These are phyloP conservation scores for Myriosclerotinia curreyana DNA, from an alignment of 2,329 filamentous ascomycete species.

Conservation along the genomic window DNA sequence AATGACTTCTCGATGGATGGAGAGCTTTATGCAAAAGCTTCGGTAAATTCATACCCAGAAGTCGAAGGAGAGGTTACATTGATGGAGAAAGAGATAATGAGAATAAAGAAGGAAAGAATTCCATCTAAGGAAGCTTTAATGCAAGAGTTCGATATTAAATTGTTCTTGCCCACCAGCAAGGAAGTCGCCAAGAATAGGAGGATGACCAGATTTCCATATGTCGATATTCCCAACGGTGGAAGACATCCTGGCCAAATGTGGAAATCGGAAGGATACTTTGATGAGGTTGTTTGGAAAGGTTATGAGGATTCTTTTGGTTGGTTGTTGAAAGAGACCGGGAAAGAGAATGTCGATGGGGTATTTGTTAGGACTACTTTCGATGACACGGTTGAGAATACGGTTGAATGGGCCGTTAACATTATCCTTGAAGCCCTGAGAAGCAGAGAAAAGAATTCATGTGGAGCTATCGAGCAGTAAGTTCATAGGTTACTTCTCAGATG, in stretches of 20 bases:
- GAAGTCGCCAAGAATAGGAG: slow-evolving; percentile 24
- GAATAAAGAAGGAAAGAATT: neutral
- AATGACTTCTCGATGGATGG: neutral
- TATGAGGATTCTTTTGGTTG: slow-evolving; percentile 26
- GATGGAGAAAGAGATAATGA: neutral
- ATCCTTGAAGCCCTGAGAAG: slow-evolving; percentile 13
- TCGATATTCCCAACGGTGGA: slow-evolving; percentile 24
- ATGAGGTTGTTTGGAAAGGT: slow-evolving; percentile 33
- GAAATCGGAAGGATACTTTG: slow-evolving; percentile 37
- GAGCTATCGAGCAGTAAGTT: neutral
- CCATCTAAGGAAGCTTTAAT: slow-evolving; percentile 13
- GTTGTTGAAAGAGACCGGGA: slow-evolving; percentile 22
- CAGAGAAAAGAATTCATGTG: neutral
- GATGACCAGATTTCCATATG: slow-evolving; percentile 25
- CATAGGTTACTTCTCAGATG: neutral
- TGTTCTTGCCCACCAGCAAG: slow-evolving; percentile 29
- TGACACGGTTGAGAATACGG: slow-evolving; percentile 25
- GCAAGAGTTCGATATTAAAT: slow-evolving; percentile 27
- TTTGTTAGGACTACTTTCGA: slow-evolving; percentile 21
- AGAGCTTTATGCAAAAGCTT: neutral
- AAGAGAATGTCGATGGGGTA: slow-evolving; percentile 17
- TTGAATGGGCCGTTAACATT: slow-evolving; percentile 26
- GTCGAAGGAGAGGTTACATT: neutral
- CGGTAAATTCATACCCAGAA: neutral
- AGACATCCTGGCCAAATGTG: slow-evolving; percentile 33